phyloP scores from a whole-genome alignment of 305 asterid genomes.

The Withania somnifera region DNA sequence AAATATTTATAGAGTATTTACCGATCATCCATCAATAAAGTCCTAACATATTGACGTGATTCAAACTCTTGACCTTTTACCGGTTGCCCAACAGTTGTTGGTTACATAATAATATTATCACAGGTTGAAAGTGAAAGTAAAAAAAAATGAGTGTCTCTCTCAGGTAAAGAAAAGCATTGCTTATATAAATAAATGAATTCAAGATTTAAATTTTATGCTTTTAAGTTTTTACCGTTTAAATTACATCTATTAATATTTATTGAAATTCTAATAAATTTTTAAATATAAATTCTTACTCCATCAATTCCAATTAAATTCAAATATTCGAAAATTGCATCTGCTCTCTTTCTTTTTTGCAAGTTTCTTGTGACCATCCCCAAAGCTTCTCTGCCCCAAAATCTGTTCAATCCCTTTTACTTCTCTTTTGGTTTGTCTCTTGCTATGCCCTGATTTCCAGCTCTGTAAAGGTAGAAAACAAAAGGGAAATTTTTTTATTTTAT shows the following conservation, averaged over 20 bases:
- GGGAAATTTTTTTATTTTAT: background rate
- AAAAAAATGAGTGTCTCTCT: background rate
- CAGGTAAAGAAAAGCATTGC: no score
- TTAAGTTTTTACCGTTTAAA: no score
- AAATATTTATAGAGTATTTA: no score
- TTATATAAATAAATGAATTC: no score
- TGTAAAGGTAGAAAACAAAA: background rate
- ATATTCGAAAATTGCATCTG: background rate
- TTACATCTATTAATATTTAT: no score
- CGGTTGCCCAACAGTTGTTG: no score
- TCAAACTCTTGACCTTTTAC: no score
- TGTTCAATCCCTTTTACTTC: background rate
- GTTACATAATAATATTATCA: background rate
- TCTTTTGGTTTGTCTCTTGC: background rate
- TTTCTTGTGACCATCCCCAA: conserved; percentile 19
- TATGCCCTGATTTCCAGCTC: background rate
- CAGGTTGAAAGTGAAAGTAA: background rate
- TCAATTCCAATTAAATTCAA: no score
- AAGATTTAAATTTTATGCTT: no score
- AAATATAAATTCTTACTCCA: background rate
- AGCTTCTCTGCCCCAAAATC: background rate
- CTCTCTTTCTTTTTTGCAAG: conserved; percentile 41
- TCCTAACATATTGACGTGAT: no score
- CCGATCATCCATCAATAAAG: no score
- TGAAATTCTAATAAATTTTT: background rate